Evolutionary conservation across 2,329 filamentous ascomycete genomes (phyloP).

Genomic region (Aspergillus eucalypticola): DNA sequence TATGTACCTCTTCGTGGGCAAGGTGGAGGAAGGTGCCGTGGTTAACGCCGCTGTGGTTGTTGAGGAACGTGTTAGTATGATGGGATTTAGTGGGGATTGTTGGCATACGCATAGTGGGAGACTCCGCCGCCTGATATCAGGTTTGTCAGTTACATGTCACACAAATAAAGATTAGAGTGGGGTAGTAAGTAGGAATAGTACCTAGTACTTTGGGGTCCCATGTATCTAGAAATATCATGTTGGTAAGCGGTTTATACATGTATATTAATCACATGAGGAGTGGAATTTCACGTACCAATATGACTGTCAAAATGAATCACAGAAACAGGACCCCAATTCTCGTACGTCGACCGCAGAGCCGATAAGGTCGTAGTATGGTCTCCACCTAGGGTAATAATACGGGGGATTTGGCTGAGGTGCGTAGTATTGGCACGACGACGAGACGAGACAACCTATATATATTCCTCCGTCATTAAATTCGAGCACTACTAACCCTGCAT

Average conservation of each 20-base stretch:
- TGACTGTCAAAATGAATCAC: conserved; percentile 62
- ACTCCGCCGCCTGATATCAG: conserved; percentile 23
- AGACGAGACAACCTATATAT: conserved; percentile 47
- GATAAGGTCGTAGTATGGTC: conserved; percentile 59
- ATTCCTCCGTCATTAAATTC: not conserved
- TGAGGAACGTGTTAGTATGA: not conserved
- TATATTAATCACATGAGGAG: too few relatives aligned
- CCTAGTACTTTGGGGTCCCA: conserved; percentile 56
- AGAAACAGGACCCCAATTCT: conserved; percentile 54
- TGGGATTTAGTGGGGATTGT: not conserved
- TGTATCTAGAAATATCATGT: conserved; percentile 41
- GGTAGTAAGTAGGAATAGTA: too few relatives aligned
- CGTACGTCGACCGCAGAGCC: conserved; percentile 51
- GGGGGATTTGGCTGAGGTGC: conserved; percentile 35
- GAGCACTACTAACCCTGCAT: too few relatives aligned
- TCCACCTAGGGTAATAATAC: conserved; percentile 56
- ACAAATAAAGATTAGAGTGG: too few relatives aligned
- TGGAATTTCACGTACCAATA: conserved; percentile 27
- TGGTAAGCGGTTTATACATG: not conserved
- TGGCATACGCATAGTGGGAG: conserved; percentile 36
- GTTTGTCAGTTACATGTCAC: too few relatives aligned
- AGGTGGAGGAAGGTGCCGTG: conserved; percentile 60
- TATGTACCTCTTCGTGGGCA: conserved; percentile 54
- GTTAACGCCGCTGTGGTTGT: conserved; percentile 47
- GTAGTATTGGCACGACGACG: conserved; percentile 46